Conservation (phyloP, 495 filamentous ascomycete species). For the Podospora pseudopauciseta region DNA sequence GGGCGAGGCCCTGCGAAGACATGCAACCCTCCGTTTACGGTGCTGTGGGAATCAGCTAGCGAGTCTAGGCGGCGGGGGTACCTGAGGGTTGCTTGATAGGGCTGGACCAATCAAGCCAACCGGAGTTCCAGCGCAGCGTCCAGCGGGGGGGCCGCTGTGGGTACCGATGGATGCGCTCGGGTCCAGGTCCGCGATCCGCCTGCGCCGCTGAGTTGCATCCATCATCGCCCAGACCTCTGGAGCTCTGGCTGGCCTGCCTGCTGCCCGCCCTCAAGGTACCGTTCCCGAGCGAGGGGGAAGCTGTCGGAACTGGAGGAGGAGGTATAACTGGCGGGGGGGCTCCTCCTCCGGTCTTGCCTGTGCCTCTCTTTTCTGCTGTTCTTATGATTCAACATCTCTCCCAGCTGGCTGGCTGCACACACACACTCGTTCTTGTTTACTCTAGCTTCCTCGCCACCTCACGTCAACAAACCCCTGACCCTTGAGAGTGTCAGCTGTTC, state of each 20-base stretch:
- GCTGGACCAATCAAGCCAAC: slow-evolving; percentile 1
- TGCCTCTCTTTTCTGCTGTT: neutral
- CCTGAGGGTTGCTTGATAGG: neutral
- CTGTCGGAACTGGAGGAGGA: neutral
- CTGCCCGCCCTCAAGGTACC: neutral
- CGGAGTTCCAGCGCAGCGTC: neutral
- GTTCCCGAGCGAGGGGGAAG: neutral
- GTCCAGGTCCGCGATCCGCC: slow-evolving; percentile 4
- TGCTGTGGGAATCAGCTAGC: neutral
- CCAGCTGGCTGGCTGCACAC: neutral
- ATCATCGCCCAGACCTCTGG: neutral
- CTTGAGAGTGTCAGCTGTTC: neutral
- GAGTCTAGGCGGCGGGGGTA: neutral
- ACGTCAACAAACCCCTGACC: neutral
- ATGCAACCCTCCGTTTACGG: slow-evolving; percentile 4
- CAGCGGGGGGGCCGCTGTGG: neutral
- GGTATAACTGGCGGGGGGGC: neutral
- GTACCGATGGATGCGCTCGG: neutral
- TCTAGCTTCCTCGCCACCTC: neutral
- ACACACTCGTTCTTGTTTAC: neutral
- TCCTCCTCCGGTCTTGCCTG: neutral
- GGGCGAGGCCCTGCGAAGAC: neutral
- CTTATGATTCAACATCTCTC: neutral
- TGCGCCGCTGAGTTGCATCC: slow-evolving; percentile 2
- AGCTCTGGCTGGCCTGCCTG: too few relatives aligned